Evolutionary conservation across 139 green algal genomes (phyloP).

Genomic region (Yamagishiella unicocca): DNA sequence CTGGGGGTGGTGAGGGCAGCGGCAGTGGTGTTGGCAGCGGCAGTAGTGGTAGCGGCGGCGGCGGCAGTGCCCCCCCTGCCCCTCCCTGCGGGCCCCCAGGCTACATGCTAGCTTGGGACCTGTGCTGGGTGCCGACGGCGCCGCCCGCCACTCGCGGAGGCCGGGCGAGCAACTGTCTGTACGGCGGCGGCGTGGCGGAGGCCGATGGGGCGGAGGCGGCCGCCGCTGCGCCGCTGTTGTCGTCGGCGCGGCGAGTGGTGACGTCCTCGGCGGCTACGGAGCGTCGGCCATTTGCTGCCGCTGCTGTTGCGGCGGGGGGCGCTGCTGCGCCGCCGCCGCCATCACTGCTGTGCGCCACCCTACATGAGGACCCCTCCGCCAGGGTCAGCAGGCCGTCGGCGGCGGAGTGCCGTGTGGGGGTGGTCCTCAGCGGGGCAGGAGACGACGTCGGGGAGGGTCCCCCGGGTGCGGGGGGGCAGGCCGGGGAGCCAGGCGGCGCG

Average conservation of each 20-base stretch:
- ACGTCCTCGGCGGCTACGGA: too few species aligned
- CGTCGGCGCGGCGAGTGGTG: neutral
- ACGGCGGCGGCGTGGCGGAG: too few species aligned
- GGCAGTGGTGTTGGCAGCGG: neutral
- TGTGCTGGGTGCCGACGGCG: neutral
- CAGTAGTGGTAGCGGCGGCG: neutral
- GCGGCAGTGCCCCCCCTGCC: neutral
- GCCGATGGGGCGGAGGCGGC: too few species aligned
- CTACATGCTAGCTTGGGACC: conserved; percentile 26
- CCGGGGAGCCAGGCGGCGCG: neutral
- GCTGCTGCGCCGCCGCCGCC: neutral
- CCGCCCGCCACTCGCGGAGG: neutral
- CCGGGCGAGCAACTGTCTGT: too few species aligned
- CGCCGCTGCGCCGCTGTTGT: neutral
- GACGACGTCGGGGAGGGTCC: neutral
- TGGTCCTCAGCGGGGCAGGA: neutral
- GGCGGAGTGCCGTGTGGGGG: conserved; percentile 15
- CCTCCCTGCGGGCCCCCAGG: too few species aligned
- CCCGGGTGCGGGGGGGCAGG: neutral
- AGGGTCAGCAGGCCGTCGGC: neutral
- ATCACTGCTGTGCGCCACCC: conserved; percentile 15
- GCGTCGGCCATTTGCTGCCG: too few species aligned
- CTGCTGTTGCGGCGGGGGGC: too few species aligned
- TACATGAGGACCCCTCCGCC: conserved; percentile 4
- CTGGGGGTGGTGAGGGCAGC: neutral